Evolutionary conservation across 2,329 filamentous ascomycete genomes (phyloP), one percentile per base, ranked within the genome.

Genomic region (Fusarium falciforme): DNA sequence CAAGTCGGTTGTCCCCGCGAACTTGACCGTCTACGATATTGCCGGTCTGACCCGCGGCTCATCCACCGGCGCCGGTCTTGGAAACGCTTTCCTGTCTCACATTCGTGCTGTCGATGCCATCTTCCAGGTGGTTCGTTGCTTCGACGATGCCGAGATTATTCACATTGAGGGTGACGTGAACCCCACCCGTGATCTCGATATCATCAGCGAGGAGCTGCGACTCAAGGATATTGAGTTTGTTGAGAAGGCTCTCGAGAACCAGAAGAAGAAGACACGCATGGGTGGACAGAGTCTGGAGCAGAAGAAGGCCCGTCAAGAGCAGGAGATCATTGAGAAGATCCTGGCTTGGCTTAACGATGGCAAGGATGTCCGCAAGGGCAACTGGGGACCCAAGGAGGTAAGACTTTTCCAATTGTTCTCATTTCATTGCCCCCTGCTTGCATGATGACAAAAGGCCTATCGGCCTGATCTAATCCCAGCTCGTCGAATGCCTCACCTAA

Each of bases 141-240:
- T 99, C 86, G 97, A 99, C 82, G 96, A 99, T 88, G 96, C 96
- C 69, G 96, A 99, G 86, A 99, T 99, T 80, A 98, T 98, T 79
- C 96, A 99, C 89, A 95, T 99, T 76, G 97, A 99, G 89, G 97
- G 96, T 83, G 96, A 99, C 80, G 97, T 99, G 79, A 94, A 99
- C 86, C 97, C 96, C 36, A 90, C 93, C 70, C 93, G 96, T 82
- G 96, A 99, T 88, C 85, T 99, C 77, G 93, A 94, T 81, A 99
- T 99, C 84, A 98, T 99, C 85, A 94, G 92, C 83, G 95, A 98
- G 82, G 96, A 99, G 87, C 88, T 99, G 81, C 92, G 96, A 73
- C 92, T 98, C 84, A 99, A 99, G 88, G 96, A 99, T 85, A 98
- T 98, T 76, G 97, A 99, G 87, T 99, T 98, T 82, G 92, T 94